Evolutionary conservation across 805 yeast genomes (phyloP).

Genomic region (Tetrapisispora fleetii): DNA sequence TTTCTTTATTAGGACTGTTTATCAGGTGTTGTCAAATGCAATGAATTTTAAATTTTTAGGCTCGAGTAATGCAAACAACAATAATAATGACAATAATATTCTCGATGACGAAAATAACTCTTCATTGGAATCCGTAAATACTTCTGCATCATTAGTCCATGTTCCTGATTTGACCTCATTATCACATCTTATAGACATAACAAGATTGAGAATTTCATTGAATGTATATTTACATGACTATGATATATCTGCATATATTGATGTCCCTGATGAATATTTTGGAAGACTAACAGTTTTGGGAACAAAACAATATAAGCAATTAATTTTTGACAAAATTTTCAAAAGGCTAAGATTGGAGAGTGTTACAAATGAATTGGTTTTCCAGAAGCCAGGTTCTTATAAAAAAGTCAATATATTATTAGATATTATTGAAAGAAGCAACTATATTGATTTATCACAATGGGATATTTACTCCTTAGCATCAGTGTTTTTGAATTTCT

Average conservation of each 20-base stretch:
- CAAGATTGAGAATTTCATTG: constrained; percentile 64
- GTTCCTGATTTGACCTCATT: constrained; percentile 43
- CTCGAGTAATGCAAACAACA: constrained; percentile 8
- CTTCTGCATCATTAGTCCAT: constrained; percentile 28
- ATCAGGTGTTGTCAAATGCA: constrained; percentile 60
- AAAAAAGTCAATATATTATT: constrained; percentile 35
- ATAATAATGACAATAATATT: constrained; percentile 24
- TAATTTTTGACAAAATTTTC: constrained; percentile 41
- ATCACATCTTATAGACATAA: constrained; percentile 58
- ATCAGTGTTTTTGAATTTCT: constrained; percentile 34
- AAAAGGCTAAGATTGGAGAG: constrained; percentile 39
- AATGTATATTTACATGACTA: constrained; percentile 63
- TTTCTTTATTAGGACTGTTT: constrained; percentile 75
- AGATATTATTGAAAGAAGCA: constrained; percentile 44
- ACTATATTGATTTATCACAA: constrained; percentile 50
- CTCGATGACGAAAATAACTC: constrained; percentile 14
- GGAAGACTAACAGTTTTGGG: constrained; percentile 21
- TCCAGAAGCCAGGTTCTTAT: constrained; percentile 50
- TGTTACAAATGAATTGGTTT: constrained; percentile 36
- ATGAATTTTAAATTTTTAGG: constrained; percentile 39
- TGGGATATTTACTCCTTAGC: constrained; percentile 46
- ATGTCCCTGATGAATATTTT: constrained; percentile 35
- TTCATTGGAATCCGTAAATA: not conserved
- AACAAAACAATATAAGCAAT: constrained; percentile 29
- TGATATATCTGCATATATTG: constrained; percentile 39